A percentile compares a stretch with the other conserved stretches of the same genome.
Evolutionary conservation across 768 basidiomycete species (phyloP).

Genomic region (Cyathus striatus): DNA sequence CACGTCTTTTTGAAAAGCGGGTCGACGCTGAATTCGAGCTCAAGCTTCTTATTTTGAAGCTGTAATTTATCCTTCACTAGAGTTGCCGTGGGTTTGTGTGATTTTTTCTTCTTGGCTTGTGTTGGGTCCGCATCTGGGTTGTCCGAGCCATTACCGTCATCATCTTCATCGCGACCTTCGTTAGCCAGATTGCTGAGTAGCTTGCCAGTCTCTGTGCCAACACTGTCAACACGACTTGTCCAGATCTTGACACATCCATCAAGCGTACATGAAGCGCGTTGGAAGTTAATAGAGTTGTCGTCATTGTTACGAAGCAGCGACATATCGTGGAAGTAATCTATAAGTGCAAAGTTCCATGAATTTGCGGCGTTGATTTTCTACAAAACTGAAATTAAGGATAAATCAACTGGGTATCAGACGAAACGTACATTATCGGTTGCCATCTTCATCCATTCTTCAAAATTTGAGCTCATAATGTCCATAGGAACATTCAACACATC

Average conservation of each 20-base stretch:
- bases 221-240: conserved; percentile 96
- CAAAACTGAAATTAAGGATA: conserved; percentile 1
- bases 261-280: conserved; percentile 94
- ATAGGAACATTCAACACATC: conserved; percentile 45
- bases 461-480: conserved; percentile 89
- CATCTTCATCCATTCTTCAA: conserved; percentile 99
- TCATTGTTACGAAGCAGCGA: conserved; percentile 87
- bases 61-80: conserved; percentile 83
- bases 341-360: conserved; percentile 96
- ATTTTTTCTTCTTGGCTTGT: conserved; percentile 58
- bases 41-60: conserved; percentile 86
- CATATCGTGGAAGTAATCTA: conserved; percentile 99
- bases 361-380: conserved; percentile 99
- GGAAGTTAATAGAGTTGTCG: conserved; percentile 98
- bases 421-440: conserved; percentile 90
- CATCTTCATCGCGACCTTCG: conserved; percentile 46
- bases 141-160: conserved; percentile 59
- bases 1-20: conserved; percentile 97
- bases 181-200: conserved; percentile 83
- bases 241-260: conserved; percentile 99
- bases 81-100: conserved; percentile 72
- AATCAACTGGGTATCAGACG: conserved; percentile 5
- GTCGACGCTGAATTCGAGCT: conserved; percentile 94
- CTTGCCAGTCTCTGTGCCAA: conserved; percentile 95
- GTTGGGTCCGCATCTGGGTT: conserved; percentile 65